Base-by-base conservation (phyloP, 371 early-diverging fungal genomes). In the Rhizopus stolonifer region DNA sequence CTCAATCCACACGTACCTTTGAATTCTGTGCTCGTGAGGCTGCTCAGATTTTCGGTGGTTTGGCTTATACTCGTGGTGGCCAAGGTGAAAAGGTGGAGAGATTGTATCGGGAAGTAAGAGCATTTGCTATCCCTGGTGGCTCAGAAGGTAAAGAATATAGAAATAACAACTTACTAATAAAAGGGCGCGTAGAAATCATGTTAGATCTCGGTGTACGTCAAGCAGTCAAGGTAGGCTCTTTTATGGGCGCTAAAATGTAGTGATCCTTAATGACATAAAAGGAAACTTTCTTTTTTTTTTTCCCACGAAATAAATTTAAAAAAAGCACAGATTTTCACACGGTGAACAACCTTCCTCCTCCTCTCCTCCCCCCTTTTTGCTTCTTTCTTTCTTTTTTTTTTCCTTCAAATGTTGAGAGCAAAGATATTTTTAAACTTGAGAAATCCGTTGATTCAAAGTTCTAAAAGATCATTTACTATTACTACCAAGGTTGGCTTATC, bases 21-120 rank as follows among this genome's bases (percentile, higher is more conserved):
- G 87, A 88, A 64, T 85, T 50, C 56, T 85, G 85, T 57, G 86
- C 87, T 19, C 73, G 87, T 44, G 87, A 88, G 64, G 87, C 88
- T 2, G 69, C 82, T 13, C 88, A 86, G 62, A 86, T 88, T 49
- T 86, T 86, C 67, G 88, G 88, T 22, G 88, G 88, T 22, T 46
- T 86, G 32, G 58, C 82, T 0, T 87, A 85, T 56, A 74, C 82
- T 42, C 73, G 86, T 18, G 86, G 70, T 11, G 87, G 88, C 0
- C 84, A 85, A 60, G 88, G 83, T 13, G 87, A 86, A 58, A 72
- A 78, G 43, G 79, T 88, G 4, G 88, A 88, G 69, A 51, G 87
- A 31, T 58, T 87, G 11, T 85, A 86, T 64, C 74, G 88, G 38
- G 87, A 86, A 67, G 87, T 87, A 5, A 56, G 85, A 32, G 77